Evolutionary conservation across 768 basidiomycete species (phyloP).

Genomic region (Amanita molliuscula): DNA sequence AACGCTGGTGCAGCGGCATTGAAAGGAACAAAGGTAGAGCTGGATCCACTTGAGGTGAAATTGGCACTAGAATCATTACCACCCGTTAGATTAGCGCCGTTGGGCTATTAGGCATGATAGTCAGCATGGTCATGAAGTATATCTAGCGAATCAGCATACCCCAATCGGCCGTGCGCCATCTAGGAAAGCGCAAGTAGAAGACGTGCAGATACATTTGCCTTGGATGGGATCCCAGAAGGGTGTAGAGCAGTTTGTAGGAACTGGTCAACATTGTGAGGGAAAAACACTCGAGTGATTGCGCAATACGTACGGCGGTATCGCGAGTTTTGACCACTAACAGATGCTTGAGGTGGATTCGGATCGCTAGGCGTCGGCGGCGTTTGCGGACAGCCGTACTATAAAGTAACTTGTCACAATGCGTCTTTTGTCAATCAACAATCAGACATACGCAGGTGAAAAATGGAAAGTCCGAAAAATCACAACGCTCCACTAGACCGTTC

Average conservation of each 20-base stretch:
- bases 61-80: slow-evolving; percentile 39
- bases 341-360: slow-evolving; percentile 57
- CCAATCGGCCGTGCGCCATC: slow-evolving; percentile 59
- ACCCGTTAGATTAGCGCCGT: slow-evolving; percentile 61
- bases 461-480: slow-evolving; percentile 65
- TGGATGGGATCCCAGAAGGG: slow-evolving; percentile 74
- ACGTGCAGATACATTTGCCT: slow-evolving; percentile 53
- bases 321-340: slow-evolving; percentile 29
- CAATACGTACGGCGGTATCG: slow-evolving; percentile 44
- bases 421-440: background rate
- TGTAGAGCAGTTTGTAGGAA: slow-evolving; percentile 64
- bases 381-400: slow-evolving; percentile 65
- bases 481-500: slow-evolving; percentile 46
- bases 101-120: slow-evolving; percentile 30
- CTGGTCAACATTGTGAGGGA: slow-evolving; percentile 19
- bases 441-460: slow-evolving; percentile 66
- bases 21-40: slow-evolving; percentile 37
- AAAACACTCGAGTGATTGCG: background rate
- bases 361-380: slow-evolving; percentile 41
- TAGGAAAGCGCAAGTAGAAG: slow-evolving; percentile 44
- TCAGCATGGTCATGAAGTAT: background rate
- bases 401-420: background rate
- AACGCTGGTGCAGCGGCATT: slow-evolving; percentile 25
- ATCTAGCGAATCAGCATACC: slow-evolving; percentile 26
- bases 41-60: slow-evolving; percentile 15